Evolutionary conservation across 257 asterid species (phyloP).

Genomic region (Nyctanthes arbortristis): DNA sequence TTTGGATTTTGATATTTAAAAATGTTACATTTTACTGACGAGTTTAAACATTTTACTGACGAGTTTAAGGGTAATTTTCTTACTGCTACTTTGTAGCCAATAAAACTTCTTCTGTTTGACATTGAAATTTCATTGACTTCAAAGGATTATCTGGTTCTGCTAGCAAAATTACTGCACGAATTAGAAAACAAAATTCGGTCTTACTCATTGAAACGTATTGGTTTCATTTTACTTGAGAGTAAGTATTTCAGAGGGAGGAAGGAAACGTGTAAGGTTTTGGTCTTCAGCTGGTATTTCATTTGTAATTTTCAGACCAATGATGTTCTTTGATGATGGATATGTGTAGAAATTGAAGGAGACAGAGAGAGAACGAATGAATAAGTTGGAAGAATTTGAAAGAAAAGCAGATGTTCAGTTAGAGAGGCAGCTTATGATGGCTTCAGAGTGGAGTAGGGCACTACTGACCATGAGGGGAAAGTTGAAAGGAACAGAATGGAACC

Average conservation of each 20-base stretch:
- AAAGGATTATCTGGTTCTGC: conserved; percentile 16
- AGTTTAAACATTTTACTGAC: too few relatives aligned
- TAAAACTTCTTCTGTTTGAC: too few relatives aligned
- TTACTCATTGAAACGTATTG: not conserved
- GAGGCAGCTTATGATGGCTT: conserved; percentile 94
- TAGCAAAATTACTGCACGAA: not conserved
- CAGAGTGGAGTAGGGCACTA: conserved; percentile 94
- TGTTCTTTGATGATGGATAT: conserved; percentile 39
- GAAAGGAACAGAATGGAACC: conserved; percentile 97
- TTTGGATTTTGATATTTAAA: not conserved
- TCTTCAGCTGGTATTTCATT: not conserved
- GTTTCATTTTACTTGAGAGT: too few relatives aligned
- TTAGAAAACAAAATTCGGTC: not conserved
- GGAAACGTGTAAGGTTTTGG: not conserved
- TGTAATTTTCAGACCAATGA: conserved; percentile 29
- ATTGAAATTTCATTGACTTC: not conserved
- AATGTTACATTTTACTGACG: not conserved
- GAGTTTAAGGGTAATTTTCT: not conserved
- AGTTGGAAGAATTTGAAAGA: conserved; percentile 80
- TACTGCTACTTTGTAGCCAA: too few relatives aligned
- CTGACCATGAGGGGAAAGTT: conserved; percentile 79
- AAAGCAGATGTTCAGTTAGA: conserved; percentile 91
- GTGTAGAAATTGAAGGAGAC: conserved; percentile 83
- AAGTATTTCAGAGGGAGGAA: not conserved
- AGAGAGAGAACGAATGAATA: conserved; percentile 72